phyloP scores from a whole-genome alignment of 768 basidiomycete genomes.

The Strobilomyces confusus region DNA sequence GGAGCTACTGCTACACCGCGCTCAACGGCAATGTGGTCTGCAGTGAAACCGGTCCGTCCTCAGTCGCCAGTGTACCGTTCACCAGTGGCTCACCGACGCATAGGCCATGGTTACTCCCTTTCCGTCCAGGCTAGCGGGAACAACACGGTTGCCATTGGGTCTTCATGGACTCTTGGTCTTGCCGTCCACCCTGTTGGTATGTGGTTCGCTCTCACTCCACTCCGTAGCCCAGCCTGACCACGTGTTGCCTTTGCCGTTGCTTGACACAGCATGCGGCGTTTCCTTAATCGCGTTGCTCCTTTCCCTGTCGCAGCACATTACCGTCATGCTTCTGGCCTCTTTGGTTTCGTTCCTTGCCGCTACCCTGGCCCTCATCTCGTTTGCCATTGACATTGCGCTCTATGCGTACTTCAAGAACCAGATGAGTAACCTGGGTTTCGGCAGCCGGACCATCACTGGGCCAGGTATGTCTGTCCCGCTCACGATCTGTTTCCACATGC shows the following conservation, averaged over 20 bases:
- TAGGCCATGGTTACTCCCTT: slow-evolving; percentile 57
- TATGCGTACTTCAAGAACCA: slow-evolving; percentile 58
- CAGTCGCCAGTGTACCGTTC: not conserved
- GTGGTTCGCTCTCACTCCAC: slow-evolving; percentile 20
- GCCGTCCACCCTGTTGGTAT: slow-evolving; percentile 73
- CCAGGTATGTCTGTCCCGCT: slow-evolving; percentile 46
- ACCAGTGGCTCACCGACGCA: not conserved
- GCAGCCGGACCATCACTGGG: slow-evolving; percentile 49
- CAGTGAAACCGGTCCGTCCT: slow-evolving; percentile 38
- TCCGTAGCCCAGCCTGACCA: not conserved
- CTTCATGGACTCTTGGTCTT: slow-evolving; percentile 70
- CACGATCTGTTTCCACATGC: not conserved
- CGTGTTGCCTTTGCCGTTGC: not conserved
- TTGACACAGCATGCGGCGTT: slow-evolving; percentile 41
- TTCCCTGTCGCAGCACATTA: slow-evolving; percentile 56
- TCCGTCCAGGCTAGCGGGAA: slow-evolving; percentile 20
- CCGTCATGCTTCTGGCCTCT: slow-evolving; percentile 40
- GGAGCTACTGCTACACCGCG: slow-evolving; percentile 60
- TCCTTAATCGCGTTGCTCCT: slow-evolving; percentile 62
- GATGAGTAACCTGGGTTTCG: slow-evolving; percentile 43
- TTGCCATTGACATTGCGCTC: slow-evolving; percentile 74
- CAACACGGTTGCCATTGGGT: slow-evolving; percentile 38
- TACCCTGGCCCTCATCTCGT: slow-evolving; percentile 62
- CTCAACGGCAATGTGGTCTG: slow-evolving; percentile 41
- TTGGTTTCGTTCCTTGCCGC: slow-evolving; percentile 65